Evolutionary conservation across 768 basidiomycete genomes (phyloP).

Genomic region (Lactifluus pinguis): DNA sequence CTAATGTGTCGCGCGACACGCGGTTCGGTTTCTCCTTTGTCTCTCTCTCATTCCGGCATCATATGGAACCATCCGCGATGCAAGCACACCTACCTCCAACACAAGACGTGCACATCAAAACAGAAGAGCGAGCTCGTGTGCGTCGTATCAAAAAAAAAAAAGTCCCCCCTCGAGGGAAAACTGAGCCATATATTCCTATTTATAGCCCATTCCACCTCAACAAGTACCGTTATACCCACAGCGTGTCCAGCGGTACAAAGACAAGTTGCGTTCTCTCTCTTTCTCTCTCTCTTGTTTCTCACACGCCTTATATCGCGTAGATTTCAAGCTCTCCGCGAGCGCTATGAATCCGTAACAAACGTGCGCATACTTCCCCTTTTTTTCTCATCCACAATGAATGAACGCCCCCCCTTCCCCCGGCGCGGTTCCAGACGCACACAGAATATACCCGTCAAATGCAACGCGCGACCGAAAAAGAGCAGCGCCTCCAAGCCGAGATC

Average conservation of each 20-base stretch:
- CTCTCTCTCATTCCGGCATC: no score
- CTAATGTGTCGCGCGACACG: no score
- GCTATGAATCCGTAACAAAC: constrained; percentile 12
- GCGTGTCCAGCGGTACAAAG: constrained; percentile 18
- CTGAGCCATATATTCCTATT: neutral
- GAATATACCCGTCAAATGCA: constrained; percentile 10
- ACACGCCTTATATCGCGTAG: neutral
- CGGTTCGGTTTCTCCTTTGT: no score
- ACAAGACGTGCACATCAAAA: constrained; percentile 15
- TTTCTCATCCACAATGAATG: neutral
- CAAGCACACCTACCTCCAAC: neutral
- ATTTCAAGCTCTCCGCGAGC: constrained; percentile 19
- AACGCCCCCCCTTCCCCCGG: neutral
- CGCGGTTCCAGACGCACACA: constrained; percentile 2
- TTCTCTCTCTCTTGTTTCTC: neutral
- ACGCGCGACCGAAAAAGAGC: constrained; percentile 17
- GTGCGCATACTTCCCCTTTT: neutral
- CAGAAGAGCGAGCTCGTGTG: constrained; percentile 15
- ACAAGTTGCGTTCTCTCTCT: constrained; percentile 12
- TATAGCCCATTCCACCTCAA: neutral
- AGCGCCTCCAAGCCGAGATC: constrained; percentile 16
- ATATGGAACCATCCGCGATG: neutral
- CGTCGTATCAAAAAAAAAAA: neutral
- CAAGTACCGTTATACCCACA: neutral
- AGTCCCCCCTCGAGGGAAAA: neutral